Conservation (phyloP, 257 asterid genomes). For the Gentiana macrophylla region DNA sequence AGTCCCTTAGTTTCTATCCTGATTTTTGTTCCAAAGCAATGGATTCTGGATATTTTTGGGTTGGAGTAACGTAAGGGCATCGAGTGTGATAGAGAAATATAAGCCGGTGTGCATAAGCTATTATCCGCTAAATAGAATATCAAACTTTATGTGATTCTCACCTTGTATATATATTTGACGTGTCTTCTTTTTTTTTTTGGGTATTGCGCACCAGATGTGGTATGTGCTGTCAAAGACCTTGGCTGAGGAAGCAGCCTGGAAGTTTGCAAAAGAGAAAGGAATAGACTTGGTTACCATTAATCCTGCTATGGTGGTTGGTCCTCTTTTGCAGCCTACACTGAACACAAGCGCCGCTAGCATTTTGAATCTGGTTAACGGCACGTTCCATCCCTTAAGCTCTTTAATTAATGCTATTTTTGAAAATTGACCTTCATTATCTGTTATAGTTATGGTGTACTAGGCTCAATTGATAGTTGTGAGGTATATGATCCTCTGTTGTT, state of each 20-base stretch:
- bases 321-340: constrained; percentile 67
- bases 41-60: neutral
- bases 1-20: too few species aligned
- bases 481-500: too few species aligned
- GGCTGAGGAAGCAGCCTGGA: constrained; percentile 87
- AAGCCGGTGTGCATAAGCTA: too few species aligned
- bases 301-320: constrained; percentile 76
- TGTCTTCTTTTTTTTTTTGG: neutral
- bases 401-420: too few species aligned
- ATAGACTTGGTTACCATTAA: constrained; percentile 58
- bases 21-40: neutral
- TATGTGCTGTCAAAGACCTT: constrained; percentile 67
- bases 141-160: too few species aligned
- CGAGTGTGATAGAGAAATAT: too few species aligned
- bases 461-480: too few species aligned
- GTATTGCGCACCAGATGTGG: constrained; percentile 37
- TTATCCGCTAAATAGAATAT: too few species aligned
- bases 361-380: constrained; percentile 58
- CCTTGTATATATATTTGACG: neutral
- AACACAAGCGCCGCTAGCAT: constrained; percentile 60
- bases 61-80: too few species aligned
- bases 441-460: too few species aligned
- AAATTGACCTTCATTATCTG: too few species aligned
- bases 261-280: constrained; percentile 62
- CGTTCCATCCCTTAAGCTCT: neutral